Conservation (phyloP, 768 basidiomycete species). For the Trametes gibbosa region DNA sequence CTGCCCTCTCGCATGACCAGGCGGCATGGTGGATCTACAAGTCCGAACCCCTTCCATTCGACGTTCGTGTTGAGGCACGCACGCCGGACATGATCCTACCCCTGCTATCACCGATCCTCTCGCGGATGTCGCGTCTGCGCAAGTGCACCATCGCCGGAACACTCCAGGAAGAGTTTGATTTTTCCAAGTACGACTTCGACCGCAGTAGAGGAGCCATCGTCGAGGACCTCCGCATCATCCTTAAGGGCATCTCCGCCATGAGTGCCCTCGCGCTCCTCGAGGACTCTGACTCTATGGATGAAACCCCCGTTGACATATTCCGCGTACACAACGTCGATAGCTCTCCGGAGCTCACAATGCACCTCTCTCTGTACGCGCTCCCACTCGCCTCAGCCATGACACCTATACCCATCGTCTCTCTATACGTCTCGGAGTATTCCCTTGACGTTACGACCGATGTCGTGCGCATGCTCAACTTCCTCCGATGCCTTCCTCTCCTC, state of each 20-base stretch:
- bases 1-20: constrained; percentile 42
- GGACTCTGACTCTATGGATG: constrained; percentile 13
- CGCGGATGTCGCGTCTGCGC: constrained; percentile 57
- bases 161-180: constrained; percentile 31
- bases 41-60: constrained; percentile 53
- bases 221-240: constrained; percentile 24
- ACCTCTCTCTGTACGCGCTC: constrained; percentile 46
- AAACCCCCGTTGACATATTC: constrained; percentile 12
- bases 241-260: constrained; percentile 19
- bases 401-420: constrained; percentile 53
- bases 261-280: constrained; percentile 10
- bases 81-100: constrained; percentile 54
- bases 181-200: constrained; percentile 29
- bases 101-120: constrained; percentile 60
- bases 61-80: constrained; percentile 53
- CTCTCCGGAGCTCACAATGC: constrained; percentile 36
- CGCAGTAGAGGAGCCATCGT: constrained; percentile 16
- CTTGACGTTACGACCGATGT: constrained; percentile 41
- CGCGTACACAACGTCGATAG: constrained; percentile 11
- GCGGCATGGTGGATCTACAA: constrained; percentile 52
- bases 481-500: constrained; percentile 58
- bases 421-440: constrained; percentile 54
- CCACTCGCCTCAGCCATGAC: constrained; percentile 44
- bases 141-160: constrained; percentile 42
- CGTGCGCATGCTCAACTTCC: constrained; percentile 54